Conservation (phyloP, 2,329 filamentous ascomycete species). For the Chrysoporthe cubensis region DNA sequence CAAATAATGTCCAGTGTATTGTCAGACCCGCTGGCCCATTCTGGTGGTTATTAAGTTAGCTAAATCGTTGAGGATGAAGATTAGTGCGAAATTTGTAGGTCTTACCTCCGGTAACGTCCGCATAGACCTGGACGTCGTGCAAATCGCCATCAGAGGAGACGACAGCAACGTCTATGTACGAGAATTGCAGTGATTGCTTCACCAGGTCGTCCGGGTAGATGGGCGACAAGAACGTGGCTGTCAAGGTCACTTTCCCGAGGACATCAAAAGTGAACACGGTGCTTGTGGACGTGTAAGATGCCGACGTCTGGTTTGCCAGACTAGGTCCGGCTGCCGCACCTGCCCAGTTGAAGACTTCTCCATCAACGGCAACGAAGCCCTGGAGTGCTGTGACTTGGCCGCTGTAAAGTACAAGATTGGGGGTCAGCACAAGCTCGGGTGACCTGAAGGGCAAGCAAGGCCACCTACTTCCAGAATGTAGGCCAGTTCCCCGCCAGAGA, state of each 20-base stretch:
- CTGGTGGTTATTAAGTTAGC: constrained; percentile 43
- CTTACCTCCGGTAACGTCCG: constrained; percentile 72
- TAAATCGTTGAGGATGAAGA: constrained; percentile 7
- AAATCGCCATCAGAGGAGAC: constrained; percentile 62
- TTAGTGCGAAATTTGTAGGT: neutral
- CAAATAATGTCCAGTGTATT: constrained; percentile 60
- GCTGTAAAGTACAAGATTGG: constrained; percentile 39
- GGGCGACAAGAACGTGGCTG: constrained; percentile 71
- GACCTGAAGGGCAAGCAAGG: neutral
- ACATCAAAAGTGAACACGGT: constrained; percentile 72
- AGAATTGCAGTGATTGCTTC: constrained; percentile 71
- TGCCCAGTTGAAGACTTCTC: constrained; percentile 68
- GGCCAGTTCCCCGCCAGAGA: constrained; percentile 72
- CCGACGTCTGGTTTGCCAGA: constrained; percentile 62
- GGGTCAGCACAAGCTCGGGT: neutral
- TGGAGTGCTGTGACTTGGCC: constrained; percentile 66
- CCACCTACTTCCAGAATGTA: constrained; percentile 67
- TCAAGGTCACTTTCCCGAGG: constrained; percentile 63
- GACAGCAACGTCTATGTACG: constrained; percentile 69
- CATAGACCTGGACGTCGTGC: constrained; percentile 72
- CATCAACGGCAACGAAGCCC: constrained; percentile 72
- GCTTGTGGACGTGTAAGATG: constrained; percentile 73
- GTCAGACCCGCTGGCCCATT: constrained; percentile 72
- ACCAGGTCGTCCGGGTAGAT: constrained; percentile 68
- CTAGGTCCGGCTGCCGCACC: constrained; percentile 55